These are phyloP conservation scores for Helicostylum pulchrum DNA, from an alignment of 192 early-diverging fungal species.

Conservation along the genomic window DNA sequence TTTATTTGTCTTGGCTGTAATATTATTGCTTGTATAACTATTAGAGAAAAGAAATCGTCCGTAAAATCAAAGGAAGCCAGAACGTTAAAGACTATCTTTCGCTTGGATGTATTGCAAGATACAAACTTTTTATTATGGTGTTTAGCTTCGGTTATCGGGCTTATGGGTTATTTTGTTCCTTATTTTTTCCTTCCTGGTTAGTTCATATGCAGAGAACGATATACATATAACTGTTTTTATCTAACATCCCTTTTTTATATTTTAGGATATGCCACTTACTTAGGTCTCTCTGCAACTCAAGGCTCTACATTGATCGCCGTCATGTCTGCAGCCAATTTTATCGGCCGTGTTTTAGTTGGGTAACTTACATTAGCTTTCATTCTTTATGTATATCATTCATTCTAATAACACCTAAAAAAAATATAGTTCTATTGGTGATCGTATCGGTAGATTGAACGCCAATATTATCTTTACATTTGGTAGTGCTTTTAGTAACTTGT, in stretches of 20 bases:
- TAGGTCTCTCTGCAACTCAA: conserved; percentile 22
- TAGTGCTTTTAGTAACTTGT: conserved; percentile 12
- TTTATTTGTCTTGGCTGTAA: conserved; percentile 22
- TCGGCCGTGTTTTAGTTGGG: conserved; percentile 28
- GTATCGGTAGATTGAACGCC: conserved; percentile 31
- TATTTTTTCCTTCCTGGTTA: conserved; percentile 31
- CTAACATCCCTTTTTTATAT: not conserved
- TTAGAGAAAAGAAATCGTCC: conserved; percentile 14
- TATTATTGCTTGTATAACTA: conserved; percentile 8
- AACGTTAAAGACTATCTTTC: conserved; percentile 15
- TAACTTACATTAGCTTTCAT: not conserved
- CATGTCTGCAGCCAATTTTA: conserved; percentile 21
- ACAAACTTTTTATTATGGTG: conserved; percentile 26
- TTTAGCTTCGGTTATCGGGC: conserved; percentile 15
- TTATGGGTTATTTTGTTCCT: conserved; percentile 29
- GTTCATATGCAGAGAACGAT: not conserved
- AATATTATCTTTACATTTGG: conserved; percentile 25
- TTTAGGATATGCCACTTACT: conserved; percentile 15
- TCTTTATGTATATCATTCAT: not conserved
- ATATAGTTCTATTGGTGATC: conserved; percentile 19
- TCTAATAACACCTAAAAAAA: not conserved
- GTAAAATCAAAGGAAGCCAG: not conserved
- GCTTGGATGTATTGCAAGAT: conserved; percentile 26
- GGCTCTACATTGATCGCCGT: conserved; percentile 27
- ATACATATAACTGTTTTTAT: not conserved